Evolutionary conservation across 176 grass and related monocot species (phyloP), one percentile per base, ranked within the genome.

Genomic region (Areca catechu): DNA sequence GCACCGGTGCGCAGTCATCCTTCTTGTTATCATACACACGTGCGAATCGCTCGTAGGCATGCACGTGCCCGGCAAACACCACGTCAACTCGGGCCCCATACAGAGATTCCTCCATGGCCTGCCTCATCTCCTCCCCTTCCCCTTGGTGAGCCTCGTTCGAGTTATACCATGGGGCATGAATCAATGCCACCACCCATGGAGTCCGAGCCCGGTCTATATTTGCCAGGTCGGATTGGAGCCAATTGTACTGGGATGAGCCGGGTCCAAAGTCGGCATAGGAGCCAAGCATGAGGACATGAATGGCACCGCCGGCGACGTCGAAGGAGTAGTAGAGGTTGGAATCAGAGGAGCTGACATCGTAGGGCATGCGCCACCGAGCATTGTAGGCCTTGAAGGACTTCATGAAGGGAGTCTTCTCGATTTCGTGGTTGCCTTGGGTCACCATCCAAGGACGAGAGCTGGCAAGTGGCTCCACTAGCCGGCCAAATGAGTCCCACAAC

Each of bases 131-230:
- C 63, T 95, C 89, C 14, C 77, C 84, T 2, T 95, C 89, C 0
- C 72, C 82, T 1, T 56, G 63, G 68, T 95, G 84, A 3, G 74
- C 89, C 24, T 79, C 28, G 63, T 95, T 95, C 28, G 74, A 81
- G 78, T 76, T 88, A 74, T 95, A 95, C 89, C 89, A 95, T 37
- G 78, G 89, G 23, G 75, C 84, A 65, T 95, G 89, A 63, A 95
- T 69, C 19, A 95, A 20, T 20, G 84, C 89, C 34, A 88, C 16
- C 61, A 82, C 54, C 67, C 78, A 94, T 20, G 67, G 53, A 20
- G 80, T 48, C 24, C 49, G 22, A 5, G n/a, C 7, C 3, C 59
- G 21, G 67, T 70, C 62, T 1, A 94, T 14, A 16, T 62, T 49
- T 2, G 63, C 74, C 15, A 88, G 77, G 75, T 85, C 89, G 0